These are phyloP conservation scores for Carex cristatella DNA, from an alignment of 176 grass and related monocot species.

Conservation along the genomic window DNA sequence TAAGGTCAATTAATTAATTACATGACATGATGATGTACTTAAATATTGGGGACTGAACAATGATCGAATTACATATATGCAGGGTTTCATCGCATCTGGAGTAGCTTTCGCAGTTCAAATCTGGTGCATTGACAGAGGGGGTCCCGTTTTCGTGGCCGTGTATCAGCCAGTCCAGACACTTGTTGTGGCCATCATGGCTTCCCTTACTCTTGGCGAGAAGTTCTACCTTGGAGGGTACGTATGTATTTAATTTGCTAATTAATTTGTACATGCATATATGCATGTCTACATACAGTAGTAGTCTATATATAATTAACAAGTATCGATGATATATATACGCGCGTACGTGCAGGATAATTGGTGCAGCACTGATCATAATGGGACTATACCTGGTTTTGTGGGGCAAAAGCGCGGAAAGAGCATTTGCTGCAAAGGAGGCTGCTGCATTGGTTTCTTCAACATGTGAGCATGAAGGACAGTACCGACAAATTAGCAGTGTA, in stretches of 20 bases:
- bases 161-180: slow-evolving; percentile 97
- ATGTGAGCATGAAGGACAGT: not conserved
- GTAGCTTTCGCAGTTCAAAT: slow-evolving; percentile 96
- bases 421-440: slow-evolving; percentile 37
- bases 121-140: slow-evolving; percentile 94
- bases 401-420: slow-evolving; percentile 82
- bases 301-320: not conserved
- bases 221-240: slow-evolving; percentile 80
- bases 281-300: not conserved
- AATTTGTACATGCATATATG: no score
- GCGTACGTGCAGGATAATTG: slow-evolving; percentile 46
- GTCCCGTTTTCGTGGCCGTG: slow-evolving; percentile 93
- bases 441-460: not conserved
- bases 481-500: not conserved
- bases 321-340: not conserved
- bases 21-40: not conserved
- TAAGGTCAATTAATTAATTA: slow-evolving; percentile 1
- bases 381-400: slow-evolving; percentile 91
- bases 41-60: not conserved
- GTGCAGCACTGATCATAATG: slow-evolving; percentile 68
- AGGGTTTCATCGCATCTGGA: slow-evolving; percentile 94
- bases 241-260: no score
- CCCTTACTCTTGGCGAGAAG: slow-evolving; percentile 63
- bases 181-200: slow-evolving; percentile 88
- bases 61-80: slow-evolving; percentile 1